Conservation (phyloP, 768 basidiomycete genomes). For the Mycena polygramma region DNA sequence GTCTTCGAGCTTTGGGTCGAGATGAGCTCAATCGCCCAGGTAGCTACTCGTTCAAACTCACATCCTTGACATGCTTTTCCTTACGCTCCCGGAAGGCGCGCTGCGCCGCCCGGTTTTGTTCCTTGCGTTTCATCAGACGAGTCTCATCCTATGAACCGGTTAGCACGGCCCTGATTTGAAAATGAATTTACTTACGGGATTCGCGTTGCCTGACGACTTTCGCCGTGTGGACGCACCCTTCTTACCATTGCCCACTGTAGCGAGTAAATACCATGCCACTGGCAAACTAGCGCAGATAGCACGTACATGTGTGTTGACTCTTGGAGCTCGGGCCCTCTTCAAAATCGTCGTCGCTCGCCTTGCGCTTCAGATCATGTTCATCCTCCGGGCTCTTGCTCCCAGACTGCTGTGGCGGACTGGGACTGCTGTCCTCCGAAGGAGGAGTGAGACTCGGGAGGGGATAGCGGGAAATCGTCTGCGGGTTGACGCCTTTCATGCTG, state of each 20-base stretch:
- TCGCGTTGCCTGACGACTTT: slow-evolving; percentile 49
- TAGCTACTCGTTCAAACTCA: slow-evolving; percentile 56
- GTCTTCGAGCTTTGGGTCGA: slow-evolving; percentile 80
- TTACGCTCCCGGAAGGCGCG: slow-evolving; percentile 97
- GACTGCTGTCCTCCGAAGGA: slow-evolving; percentile 82
- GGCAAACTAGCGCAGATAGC: slow-evolving; percentile 14
- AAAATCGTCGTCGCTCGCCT: slow-evolving; percentile 73
- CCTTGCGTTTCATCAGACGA: slow-evolving; percentile 89
- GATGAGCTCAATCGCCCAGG: slow-evolving; percentile 14
- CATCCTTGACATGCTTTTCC: slow-evolving; percentile 97
- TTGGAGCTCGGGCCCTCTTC: slow-evolving; percentile 75
- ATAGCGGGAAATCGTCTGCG: slow-evolving; percentile 67
- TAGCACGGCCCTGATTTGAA: slow-evolving; percentile 17
- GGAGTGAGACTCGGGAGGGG: slow-evolving; percentile 69
- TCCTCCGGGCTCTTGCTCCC: slow-evolving; percentile 51
- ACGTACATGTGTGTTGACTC: slow-evolving; percentile 72
- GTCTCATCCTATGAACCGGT: slow-evolving; percentile 70
- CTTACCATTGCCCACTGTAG: slow-evolving; percentile 39
- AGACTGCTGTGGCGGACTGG: slow-evolving; percentile 73
- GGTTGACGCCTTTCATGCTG: slow-evolving; percentile 64
- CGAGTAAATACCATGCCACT: slow-evolving; percentile 8
- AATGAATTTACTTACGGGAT: slow-evolving; percentile 12
- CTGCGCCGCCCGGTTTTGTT: slow-evolving; percentile 97
- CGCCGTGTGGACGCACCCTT: slow-evolving; percentile 48
- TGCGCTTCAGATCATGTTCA: slow-evolving; percentile 76